Conservation (phyloP, 176 grass and related monocot species). For the Ensete glaucum region DNA sequence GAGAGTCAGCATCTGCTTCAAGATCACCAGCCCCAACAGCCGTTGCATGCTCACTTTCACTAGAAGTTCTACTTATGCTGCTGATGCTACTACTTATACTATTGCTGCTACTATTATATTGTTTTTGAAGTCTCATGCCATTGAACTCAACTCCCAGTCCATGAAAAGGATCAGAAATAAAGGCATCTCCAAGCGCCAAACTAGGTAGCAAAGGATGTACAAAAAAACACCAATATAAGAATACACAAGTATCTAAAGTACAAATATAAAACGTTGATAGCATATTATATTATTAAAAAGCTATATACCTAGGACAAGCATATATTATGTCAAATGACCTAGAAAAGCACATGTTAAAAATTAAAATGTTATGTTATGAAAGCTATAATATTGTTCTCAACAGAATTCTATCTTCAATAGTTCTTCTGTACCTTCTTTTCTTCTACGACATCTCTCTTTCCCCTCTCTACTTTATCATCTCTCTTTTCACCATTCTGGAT, state of each 20-base stretch:
- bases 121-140: conserved; percentile 58
- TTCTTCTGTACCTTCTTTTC: too few species aligned
- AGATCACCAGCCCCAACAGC: conserved; percentile 75
- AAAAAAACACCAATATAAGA: conserved; percentile 1
- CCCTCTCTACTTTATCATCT: too few species aligned
- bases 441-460: too few species aligned
- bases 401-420: too few species aligned
- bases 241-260: conserved; percentile 14
- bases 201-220: conserved; percentile 5
- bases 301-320: not conserved
- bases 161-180: conserved; percentile 44
- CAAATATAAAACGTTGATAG: not conserved
- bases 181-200: conserved; percentile 49
- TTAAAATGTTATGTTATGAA: too few species aligned
- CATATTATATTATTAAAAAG: not conserved
- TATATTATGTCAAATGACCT: not conserved
- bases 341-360: not conserved
- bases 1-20: conserved; percentile 83
- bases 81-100: conserved; percentile 74
- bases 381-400: too few species aligned
- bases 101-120: conserved; percentile 52
- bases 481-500: too few species aligned
- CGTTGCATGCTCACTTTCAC: conserved; percentile 54
- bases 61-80: conserved; percentile 73
- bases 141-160: conserved; percentile 63